Base-by-base conservation (phyloP, 2,329 filamentous ascomycete species). In the Gaeumannomyces sp. region DNA sequence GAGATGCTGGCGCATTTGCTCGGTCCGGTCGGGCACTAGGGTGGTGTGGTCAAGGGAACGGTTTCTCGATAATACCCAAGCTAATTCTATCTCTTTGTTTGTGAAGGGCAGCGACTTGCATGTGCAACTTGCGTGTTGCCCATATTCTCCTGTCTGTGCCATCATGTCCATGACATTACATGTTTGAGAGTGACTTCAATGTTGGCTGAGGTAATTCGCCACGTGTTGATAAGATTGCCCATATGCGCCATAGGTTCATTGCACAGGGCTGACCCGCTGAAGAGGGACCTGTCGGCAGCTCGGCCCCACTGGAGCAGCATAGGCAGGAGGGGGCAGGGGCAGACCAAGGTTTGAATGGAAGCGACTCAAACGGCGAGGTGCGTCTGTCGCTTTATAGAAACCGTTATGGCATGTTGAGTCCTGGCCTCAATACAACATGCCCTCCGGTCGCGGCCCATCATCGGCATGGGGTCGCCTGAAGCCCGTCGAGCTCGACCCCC, bases 391-490 rank as follows among this genome's bases (percentile, higher is more conserved):
- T 33, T 8, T 45, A 45, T 22, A 45, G 10, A 45, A 53, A 53
- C 22, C 1, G 45, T 22, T 8, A 25, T 53, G 45, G 45, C 45
- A n/a, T n/a, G 16, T 53, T 10, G 45, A 53, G 45, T 19, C 13
- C 45, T 45, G 16, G 45, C 45, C 45, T 53, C 45, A 6, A 45
- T 10, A 25, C 22, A 56, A 25, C 28, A 69, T 70, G 68, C 66
- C 69, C 66, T 65, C 66, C 58, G 67, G 65, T 59, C 69, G 73
- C 69, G 76, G 79, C 66, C 72, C 76, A 56, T 85, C 86, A 13
- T 82, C 83, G 62, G 81, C 85, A 69, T 91, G 89, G 87, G 85
- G 84, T 66, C 83, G 90, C 68, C 79, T 96, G 68, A 93, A 90
- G 75, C 89, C 91, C 16, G 83, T 89, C 66, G 85, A 89, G 59